These are phyloP conservation scores for Lichtheimia ramosa DNA, from an alignment of 371 early-diverging fungal species.

Conservation along the genomic window DNA sequence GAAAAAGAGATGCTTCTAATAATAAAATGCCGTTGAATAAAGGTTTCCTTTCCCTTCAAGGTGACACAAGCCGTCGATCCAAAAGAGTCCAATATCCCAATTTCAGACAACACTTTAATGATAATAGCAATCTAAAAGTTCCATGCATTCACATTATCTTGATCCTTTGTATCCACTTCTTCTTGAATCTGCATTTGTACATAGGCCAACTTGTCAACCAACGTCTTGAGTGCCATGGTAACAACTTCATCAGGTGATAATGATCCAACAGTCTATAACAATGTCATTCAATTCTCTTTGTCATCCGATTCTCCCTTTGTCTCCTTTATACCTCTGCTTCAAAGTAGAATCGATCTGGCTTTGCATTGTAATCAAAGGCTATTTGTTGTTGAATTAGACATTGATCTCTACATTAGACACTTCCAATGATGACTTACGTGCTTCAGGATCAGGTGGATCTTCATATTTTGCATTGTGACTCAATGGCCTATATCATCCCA, in stretches of 20 bases:
- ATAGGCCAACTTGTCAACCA: constrained; percentile 82
- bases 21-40: too few species aligned
- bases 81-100: too few species aligned
- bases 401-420: not conserved
- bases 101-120: too few species aligned
- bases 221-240: constrained; percentile 73
- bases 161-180: constrained; percentile 52
- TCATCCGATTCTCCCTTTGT: not conserved
- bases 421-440: constrained; percentile 39
- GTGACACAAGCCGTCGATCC: too few species aligned
- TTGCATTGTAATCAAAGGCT: constrained; percentile 86
- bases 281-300: too few species aligned
- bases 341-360: constrained; percentile 88
- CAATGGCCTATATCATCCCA: constrained; percentile 53
- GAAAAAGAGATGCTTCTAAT: not conserved
- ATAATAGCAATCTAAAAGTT: constrained; percentile 14
- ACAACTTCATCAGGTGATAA: constrained; percentile 88
- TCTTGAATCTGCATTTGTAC: constrained; percentile 77
- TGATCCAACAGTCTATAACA: constrained; percentile 75
- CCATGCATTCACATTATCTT: constrained; percentile 29
- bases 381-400: constrained; percentile 6
- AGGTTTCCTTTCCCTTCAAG: too few species aligned
- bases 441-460: constrained; percentile 59
- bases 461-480: constrained; percentile 77
- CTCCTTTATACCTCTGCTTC: constrained; percentile 74